Conservation (phyloP, 208 protist genomes). For the Strigomonas galati region DNA sequence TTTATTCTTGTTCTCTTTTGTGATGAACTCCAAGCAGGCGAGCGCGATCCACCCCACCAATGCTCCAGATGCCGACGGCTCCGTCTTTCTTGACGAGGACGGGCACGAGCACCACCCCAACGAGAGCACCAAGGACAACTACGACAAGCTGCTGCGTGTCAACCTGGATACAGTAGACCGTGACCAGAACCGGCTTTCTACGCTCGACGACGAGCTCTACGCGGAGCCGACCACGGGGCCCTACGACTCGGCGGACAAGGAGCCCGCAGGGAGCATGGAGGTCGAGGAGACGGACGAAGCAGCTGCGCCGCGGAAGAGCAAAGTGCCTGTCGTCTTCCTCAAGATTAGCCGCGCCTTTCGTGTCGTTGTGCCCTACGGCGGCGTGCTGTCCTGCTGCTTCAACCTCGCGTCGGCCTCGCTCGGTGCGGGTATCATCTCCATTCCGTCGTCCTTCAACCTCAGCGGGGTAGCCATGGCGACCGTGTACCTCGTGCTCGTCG, state of each 20-base stretch:
- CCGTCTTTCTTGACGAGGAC: too few relatives aligned
- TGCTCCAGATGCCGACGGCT: too few relatives aligned
- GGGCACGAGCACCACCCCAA: too few relatives aligned
- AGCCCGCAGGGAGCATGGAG: not conserved
- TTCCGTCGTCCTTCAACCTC: conserved; percentile 53
- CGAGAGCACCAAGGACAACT: too few relatives aligned
- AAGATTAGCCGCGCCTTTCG: conserved; percentile 26
- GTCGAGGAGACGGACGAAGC: conserved; percentile 2
- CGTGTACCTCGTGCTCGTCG: conserved; percentile 41
- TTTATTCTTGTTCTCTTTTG: too few relatives aligned
- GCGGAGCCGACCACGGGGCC: too few relatives aligned
- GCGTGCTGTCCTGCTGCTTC: conserved; percentile 37
- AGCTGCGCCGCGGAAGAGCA: conserved; percentile 2
- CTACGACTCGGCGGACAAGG: not conserved
- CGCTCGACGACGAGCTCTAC: too few relatives aligned
- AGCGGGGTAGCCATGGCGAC: conserved; percentile 44
- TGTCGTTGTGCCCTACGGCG: conserved; percentile 45
- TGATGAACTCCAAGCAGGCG: too few relatives aligned
- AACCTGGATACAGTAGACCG: not conserved
- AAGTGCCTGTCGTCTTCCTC: conserved; percentile 15
- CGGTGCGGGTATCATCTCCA: conserved; percentile 59
- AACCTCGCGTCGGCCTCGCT: conserved; percentile 46
- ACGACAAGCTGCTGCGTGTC: not conserved
- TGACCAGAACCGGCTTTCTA: too few relatives aligned
- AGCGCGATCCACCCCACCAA: too few relatives aligned